Conservation (phyloP, 768 basidiomycete species). For the Amanita polypyramis region DNA sequence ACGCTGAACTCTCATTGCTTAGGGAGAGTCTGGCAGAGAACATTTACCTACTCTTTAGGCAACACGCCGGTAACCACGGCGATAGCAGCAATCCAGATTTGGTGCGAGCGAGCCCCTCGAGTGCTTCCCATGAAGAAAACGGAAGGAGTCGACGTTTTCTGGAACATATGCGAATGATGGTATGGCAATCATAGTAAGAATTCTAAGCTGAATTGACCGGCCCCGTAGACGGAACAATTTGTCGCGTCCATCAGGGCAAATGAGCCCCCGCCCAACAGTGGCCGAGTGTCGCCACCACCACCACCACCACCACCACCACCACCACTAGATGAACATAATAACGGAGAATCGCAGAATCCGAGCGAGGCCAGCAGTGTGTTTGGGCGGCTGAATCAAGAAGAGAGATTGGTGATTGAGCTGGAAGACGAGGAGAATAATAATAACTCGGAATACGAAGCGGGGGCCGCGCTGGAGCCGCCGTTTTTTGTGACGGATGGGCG, state of each 20-base stretch:
- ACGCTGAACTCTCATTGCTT: slow-evolving; percentile 11
- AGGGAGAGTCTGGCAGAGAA: slow-evolving; percentile 2
- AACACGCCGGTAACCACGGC: background rate
- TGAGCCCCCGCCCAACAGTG: background rate
- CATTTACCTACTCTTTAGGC: background rate
- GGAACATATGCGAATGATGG: slow-evolving; percentile 2
- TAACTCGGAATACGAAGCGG: slow-evolving; percentile 14
- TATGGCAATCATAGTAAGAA: background rate
- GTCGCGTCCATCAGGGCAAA: background rate
- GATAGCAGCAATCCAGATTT: background rate
- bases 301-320: background rate
- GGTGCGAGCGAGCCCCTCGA: background rate
- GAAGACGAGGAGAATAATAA: background rate
- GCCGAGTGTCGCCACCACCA: background rate
- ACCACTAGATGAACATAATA: background rate
- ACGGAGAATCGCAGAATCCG: background rate
- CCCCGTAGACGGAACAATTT: background rate
- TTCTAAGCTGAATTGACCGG: background rate
- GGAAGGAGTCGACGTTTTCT: background rate
- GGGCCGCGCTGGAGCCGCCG: too few species aligned
- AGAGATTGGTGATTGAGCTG: background rate
- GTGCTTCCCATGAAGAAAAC: background rate
- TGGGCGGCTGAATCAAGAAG: background rate
- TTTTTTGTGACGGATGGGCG: slow-evolving; percentile 58
- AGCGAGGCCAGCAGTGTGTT: background rate